Evolutionary conservation across 2,329 filamentous ascomycete species (phyloP), one percentile per base, ranked within the genome.

Genomic region (Botryotinia convoluta): DNA sequence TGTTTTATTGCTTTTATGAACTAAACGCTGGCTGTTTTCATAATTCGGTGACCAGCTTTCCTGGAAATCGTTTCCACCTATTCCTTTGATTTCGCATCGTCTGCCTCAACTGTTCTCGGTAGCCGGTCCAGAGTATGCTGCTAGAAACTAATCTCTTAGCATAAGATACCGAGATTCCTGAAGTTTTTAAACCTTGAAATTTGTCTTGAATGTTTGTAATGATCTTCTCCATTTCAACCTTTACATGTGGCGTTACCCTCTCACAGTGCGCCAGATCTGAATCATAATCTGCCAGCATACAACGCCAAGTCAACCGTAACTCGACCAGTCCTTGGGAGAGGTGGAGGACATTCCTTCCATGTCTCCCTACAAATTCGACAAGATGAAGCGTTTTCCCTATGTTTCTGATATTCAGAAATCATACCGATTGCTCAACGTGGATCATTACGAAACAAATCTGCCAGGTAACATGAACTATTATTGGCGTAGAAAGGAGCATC

Each of bases 191-290:
- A 0, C 7, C 18, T 59, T 29, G 2, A 10, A 10, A 59, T 59
- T 18, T 59, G 6, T 7, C 18, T 22, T 59, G 29, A 18, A 59
- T 35, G 8, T 59, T 12, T 35, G 6, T 20, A 20, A 35, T 10
- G 1, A 59, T 20, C 29, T 35, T 59, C 16, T 59, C 29, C 29
- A 59, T 35, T 29, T n/a, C 12, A 6, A 4, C 10, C 14, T n/a
- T n/a, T 5, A 29, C 4, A 14, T 4, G 12, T 14, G n/a, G 26
- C 5, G 0, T 4, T 14, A n/a, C 10, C 3, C 26, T 54, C 10
- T 54, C 51, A 54, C 12, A 54, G 26, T 59, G 0, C 16, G 32
- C 8, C 29, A 20, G 32, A 59, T 20, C 3, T 14, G 18, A 20
- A 20, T 10, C 6, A 7, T 22, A 48, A 48, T 48, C 7, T 59